Evolutionary conservation across 306 rosid species (phyloP).

Genomic region (Carpinus viminea): DNA sequence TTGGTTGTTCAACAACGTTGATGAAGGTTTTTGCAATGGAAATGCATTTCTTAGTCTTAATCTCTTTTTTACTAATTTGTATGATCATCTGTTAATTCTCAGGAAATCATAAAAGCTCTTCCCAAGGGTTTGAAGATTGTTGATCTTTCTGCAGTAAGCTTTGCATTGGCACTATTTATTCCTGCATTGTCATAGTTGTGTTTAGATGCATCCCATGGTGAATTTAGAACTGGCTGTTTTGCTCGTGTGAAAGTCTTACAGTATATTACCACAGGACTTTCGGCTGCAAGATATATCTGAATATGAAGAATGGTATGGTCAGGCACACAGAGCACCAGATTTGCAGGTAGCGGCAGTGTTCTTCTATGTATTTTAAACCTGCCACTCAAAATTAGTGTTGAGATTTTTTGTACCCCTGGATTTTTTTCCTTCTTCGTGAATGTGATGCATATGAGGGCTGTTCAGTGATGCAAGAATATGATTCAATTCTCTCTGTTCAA

Average conservation of each 20-base stretch:
- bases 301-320: slow-evolving; percentile 96
- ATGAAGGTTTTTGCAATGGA: not conserved
- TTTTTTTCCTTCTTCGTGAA: not conserved
- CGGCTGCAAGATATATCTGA: slow-evolving; percentile 79
- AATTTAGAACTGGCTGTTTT: not conserved
- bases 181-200: slow-evolving; percentile 1
- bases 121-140: slow-evolving; percentile 88
- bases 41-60: slow-evolving; percentile 17
- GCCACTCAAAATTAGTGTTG: not conserved
- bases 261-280: slow-evolving; percentile 65
- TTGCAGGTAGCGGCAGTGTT: slow-evolving; percentile 54
- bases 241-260: slow-evolving; percentile 19
- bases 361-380: not conserved
- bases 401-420: not conserved
- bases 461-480: not conserved
- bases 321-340: slow-evolving; percentile 76
- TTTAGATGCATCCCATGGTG: slow-evolving; percentile 1
- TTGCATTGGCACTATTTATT: slow-evolving; percentile 7
- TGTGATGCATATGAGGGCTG: not conserved
- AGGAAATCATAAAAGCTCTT: slow-evolving; percentile 91
- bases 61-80: slow-evolving; percentile 15
- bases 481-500: not conserved
- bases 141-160: slow-evolving; percentile 96
- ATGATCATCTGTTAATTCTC: slow-evolving; percentile 14
- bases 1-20: slow-evolving; percentile 12